phyloP scores from a whole-genome alignment of 768 basidiomycete species.

The Lactifluus rugatus region DNA sequence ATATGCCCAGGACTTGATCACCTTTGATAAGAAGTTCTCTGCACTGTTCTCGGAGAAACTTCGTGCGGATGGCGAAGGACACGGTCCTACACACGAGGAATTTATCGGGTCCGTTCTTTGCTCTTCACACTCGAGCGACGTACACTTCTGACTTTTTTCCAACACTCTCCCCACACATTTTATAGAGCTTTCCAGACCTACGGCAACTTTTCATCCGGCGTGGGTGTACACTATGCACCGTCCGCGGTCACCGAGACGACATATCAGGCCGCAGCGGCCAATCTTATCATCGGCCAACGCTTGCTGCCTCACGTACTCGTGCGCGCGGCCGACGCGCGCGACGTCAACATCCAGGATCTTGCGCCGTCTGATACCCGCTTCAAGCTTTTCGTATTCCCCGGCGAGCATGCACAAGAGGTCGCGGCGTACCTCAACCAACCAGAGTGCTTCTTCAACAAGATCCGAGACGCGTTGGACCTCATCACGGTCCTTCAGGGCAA shows the following conservation, averaged over 20 bases:
- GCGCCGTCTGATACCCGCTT: slow-evolving; percentile 39
- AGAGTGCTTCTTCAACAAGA: slow-evolving; percentile 23
- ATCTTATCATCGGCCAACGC: slow-evolving; percentile 41
- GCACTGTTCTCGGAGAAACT: slow-evolving; percentile 48
- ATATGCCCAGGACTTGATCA: slow-evolving; percentile 45
- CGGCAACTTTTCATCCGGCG: slow-evolving; percentile 38
- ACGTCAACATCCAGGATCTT: slow-evolving; percentile 42
- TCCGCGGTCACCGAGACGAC: slow-evolving; percentile 30
- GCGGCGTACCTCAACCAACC: slow-evolving; percentile 25
- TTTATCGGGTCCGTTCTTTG: slow-evolving; percentile 32
- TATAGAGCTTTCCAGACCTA: slow-evolving; percentile 36
- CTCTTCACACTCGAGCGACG: background rate
- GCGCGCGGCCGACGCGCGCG: slow-evolving; percentile 36
- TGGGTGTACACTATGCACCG: slow-evolving; percentile 40
- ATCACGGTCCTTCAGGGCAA: slow-evolving; percentile 23
- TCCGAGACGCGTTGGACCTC: slow-evolving; percentile 25
- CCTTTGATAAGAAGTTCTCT: slow-evolving; percentile 43
- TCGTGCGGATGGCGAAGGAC: slow-evolving; percentile 27
- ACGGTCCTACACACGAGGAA: slow-evolving; percentile 41
- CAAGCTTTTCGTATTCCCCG: slow-evolving; percentile 40
- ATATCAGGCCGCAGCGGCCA: slow-evolving; percentile 31
- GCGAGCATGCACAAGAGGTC: slow-evolving; percentile 22
- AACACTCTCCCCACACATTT: background rate
- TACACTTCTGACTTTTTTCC: background rate
- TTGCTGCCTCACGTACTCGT: slow-evolving; percentile 39